Base-by-base conservation (phyloP, 2,329 filamentous ascomycete species). In the Aspergillus amoenus region DNA sequence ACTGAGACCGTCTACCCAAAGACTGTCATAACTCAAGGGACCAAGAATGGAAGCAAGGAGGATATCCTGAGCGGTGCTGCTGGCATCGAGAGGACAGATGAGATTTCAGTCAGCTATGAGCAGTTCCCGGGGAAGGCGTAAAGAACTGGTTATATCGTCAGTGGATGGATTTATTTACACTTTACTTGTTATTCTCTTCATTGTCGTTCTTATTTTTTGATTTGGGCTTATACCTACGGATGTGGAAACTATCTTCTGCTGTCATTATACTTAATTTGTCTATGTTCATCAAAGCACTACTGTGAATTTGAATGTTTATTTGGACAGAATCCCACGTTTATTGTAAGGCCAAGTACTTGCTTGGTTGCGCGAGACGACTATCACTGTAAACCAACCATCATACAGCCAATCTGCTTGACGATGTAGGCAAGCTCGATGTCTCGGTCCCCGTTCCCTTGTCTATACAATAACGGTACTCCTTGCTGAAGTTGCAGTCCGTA, bases 1-100 rank as follows among this genome's bases (percentile, higher is more conserved):
- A 40, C 17, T 17, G 37, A 17, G 8, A 44, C 21, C 4, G 3
- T 21, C 5, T 13, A 12, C 5, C 46, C 39, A 34, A 27, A 49
- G 46, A 49, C 46, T 2, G 34, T 49, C 1, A 40, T 49, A 12
- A 15, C 9, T 4, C 46, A 24, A 8, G 18, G 11, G 11, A 42
- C 32, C 12, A 32, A 17, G 2, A 56, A 52, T 7, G 45, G 42
- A 4, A 66, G 64, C 15, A 52, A 66, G 34, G 63, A 66, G 51
- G 49, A 56, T 42, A 66, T 66, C 22, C 53, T 66, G 8, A 50
- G 48, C 1, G 58, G 55, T 13, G 62, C 53, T 6, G 61, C 62
- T 5, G 63, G 59, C 1, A 66, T 66, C 48, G 63, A 61, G 34
- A 57, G 63, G n/a, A 66, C 59, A 9, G 64, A 66, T 40, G 63